These are phyloP conservation scores for Apiospora arundinis DNA, from an alignment of 2,329 filamentous ascomycete genomes.

Conservation along the genomic window DNA sequence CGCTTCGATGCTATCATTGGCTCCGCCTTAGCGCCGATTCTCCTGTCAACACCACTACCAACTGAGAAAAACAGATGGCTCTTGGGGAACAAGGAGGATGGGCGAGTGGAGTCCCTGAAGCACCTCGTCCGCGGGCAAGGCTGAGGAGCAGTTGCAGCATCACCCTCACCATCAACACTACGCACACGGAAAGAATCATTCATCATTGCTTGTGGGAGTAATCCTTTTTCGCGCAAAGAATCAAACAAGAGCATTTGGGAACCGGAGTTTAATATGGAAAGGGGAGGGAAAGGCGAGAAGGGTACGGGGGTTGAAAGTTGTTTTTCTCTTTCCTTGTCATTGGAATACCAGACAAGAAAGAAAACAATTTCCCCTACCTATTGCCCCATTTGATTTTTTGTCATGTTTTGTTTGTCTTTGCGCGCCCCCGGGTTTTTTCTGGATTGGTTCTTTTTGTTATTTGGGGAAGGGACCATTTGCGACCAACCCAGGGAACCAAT, in stretches of 20 bases:
- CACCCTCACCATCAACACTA: not conserved
- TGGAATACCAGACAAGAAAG: slow-evolving; percentile 1
- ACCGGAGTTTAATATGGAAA: slow-evolving; percentile 7
- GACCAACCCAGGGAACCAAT: not conserved
- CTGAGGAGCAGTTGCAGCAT: slow-evolving; percentile 12
- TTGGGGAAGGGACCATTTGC: slow-evolving; percentile 16
- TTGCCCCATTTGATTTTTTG: not conserved
- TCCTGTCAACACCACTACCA: not conserved
- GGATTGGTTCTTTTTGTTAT: not conserved
- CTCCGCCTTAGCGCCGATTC: not conserved
- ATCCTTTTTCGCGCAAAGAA: not conserved
- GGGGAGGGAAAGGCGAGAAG: not conserved
- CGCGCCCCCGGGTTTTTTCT: no score
- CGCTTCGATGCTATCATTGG: not conserved
- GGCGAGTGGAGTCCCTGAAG: not conserved
- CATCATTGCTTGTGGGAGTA: not conserved
- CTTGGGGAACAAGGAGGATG: not conserved
- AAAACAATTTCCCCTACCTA: not conserved
- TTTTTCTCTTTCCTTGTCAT: not conserved
- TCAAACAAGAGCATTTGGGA: slow-evolving; percentile 10
- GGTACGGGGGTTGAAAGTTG: not conserved
- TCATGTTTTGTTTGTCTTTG: not conserved
- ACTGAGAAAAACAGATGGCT: slow-evolving; percentile 1
- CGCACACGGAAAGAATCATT: not conserved
- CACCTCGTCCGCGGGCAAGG: not conserved